Evolutionary conservation across 495 filamentous ascomycete species (phyloP), one percentile per base, ranked within the genome.

Genomic region (Penicillium flavigenum): DNA sequence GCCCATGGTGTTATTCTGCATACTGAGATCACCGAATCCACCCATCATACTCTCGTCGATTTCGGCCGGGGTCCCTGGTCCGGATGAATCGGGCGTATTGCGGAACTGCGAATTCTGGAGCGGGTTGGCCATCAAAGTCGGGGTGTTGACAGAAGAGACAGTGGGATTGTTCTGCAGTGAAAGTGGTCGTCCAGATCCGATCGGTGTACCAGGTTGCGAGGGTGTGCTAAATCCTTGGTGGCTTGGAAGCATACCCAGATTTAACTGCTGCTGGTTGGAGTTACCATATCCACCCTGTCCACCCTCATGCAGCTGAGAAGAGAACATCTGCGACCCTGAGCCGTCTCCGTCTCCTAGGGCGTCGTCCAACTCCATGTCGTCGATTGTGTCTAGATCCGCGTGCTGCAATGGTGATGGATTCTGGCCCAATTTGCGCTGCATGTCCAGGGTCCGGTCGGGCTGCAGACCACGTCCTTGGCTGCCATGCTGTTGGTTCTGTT

Each of bases 291-390:
- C 79, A 53, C 76, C 76, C 61, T 82, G 79, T 53, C 77, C 74
- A 36, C 72, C 71, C 59, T 82, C 83, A 61, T 76, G 83, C 68
- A 72, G 71, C 71, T 75, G 81, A 58, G 70, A 70, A 42, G 76
- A 62, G 66, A 87, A 83, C 49, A 86, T 78, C 57, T 87, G 82
- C 44, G 84, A 82, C 51, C 85, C 76, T 62, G 71, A 83, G 75
- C 65, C 81, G 79, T 88, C 85, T 66, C 80, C 79, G 54, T 80
- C 79, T 12, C 83, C 86, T 47, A 88, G 78, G 2, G 85, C 79
- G 56, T 96, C 92, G 67, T 98, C 94, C 85, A 98, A 85, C 69
- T 98, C 94, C 94, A 98, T 97, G 65, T 95, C 90, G 55, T 91
- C 92, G 22, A 96, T 87, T 7, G 87, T 83, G 67, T 96, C 92